phyloP scores from a whole-genome alignment of 371 early-diverging fungal species.

The Mucor racemosus region DNA sequence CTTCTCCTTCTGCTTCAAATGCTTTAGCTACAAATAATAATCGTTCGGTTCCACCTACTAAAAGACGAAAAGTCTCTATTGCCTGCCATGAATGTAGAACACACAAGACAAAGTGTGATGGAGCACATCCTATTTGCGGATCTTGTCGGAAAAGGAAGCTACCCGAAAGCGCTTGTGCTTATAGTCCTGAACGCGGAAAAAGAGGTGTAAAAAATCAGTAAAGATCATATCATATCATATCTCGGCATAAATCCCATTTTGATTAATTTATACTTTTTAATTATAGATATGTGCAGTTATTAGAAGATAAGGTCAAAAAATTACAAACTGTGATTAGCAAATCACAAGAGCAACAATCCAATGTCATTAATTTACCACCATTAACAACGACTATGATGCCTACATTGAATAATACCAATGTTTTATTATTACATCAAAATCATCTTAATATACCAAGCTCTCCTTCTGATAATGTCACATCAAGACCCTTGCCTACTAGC shows the following conservation, averaged over 20 bases:
- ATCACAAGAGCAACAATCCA: conserved; percentile 15
- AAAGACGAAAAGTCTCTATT: conserved; percentile 31
- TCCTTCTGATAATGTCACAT: not conserved
- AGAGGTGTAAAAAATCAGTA: conserved; percentile 34
- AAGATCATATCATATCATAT: not conserved
- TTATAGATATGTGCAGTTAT: conserved; percentile 30
- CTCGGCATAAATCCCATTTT: conserved; percentile 1
- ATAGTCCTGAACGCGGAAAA: conserved; percentile 31
- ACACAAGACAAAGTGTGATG: conserved; percentile 35
- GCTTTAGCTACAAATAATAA: not conserved
- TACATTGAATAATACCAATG: not conserved
- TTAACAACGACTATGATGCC: not conserved
- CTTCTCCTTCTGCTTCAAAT: too few relatives aligned
- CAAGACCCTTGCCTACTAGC: not conserved
- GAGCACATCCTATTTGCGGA: conserved; percentile 30
- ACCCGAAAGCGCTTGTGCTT: conserved; percentile 23
- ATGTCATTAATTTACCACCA: conserved; percentile 12
- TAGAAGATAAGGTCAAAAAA: conserved; percentile 32
- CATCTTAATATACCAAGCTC: conserved; percentile 1
- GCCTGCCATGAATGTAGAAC: conserved; percentile 35
- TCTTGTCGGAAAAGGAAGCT: conserved; percentile 32
- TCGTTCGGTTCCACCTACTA: conserved; percentile 17
- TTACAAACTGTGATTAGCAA: conserved; percentile 21
- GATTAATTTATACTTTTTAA: not conserved
- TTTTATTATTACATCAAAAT: not conserved